Evolutionary conservation across 1,284 basidiomycete genomes (phyloP).

Genomic region (Leccinum subrobustum): DNA sequence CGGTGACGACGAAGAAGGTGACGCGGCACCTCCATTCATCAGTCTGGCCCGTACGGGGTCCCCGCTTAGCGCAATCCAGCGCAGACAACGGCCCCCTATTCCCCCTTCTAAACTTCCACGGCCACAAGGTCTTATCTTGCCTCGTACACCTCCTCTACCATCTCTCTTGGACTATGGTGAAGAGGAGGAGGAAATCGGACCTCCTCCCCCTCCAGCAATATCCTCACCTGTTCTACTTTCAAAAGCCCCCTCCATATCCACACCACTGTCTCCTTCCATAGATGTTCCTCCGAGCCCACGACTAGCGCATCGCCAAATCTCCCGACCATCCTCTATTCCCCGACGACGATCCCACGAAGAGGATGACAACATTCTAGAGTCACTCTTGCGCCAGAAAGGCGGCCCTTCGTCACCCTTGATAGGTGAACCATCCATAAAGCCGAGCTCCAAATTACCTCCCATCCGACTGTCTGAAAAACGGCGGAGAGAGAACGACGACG

Average conservation of each 20-base stretch:
- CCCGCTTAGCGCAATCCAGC: constrained; percentile 47
- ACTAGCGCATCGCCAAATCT: constrained; percentile 42
- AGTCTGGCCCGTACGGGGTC: constrained; percentile 39
- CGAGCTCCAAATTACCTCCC: constrained; percentile 37
- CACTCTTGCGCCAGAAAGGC: constrained; percentile 45
- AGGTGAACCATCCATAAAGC: constrained; percentile 33
- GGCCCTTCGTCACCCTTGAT: constrained; percentile 44
- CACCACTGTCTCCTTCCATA: constrained; percentile 26
- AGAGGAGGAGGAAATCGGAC: constrained; percentile 34
- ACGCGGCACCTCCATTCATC: constrained; percentile 37
- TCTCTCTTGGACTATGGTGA: constrained; percentile 74
- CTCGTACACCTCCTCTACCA: constrained; percentile 52
- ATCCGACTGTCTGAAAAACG: constrained; percentile 69
- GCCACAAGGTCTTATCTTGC: constrained; percentile 34
- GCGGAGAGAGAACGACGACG: constrained; percentile 72
- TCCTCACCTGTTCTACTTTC: constrained; percentile 4
- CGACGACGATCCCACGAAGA: constrained; percentile 37
- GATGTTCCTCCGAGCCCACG: constrained; percentile 40
- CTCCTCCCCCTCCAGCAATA: constrained; percentile 20
- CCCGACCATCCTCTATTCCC: constrained; percentile 37
- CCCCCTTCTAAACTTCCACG: constrained; percentile 40
- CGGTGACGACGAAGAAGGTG: constrained; percentile 58
- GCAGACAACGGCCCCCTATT: constrained; percentile 51
- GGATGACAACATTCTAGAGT: constrained; percentile 55
- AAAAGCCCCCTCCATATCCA: constrained; percentile 13